A percentile compares a stretch with the other conserved stretches of the same genome.
phyloP scores from a whole-genome alignment of 2,329 filamentous ascomycete species.

The Colletotrichum sp. region DNA sequence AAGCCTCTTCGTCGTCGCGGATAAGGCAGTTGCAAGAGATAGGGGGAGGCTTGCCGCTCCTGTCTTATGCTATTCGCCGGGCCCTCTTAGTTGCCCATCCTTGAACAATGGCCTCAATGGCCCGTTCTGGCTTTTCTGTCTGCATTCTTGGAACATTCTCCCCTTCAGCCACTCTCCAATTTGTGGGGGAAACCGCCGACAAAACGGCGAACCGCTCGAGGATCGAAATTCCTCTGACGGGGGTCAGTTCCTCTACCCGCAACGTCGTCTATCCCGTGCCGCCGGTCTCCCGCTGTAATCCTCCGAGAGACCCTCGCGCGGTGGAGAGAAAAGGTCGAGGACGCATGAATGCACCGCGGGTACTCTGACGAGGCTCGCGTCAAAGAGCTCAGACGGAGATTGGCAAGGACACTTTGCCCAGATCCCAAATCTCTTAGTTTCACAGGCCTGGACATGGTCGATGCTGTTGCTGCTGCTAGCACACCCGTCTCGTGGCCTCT shows the following conservation, averaged over 20 bases:
- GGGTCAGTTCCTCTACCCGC: neutral
- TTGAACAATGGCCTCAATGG: neutral
- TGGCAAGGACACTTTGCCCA: neutral
- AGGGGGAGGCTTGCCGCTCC: neutral
- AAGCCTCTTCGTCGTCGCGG: constrained; percentile 8
- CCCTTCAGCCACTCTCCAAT: neutral
- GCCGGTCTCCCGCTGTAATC: neutral
- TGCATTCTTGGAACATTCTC: constrained; percentile 12
- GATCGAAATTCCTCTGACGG: neutral
- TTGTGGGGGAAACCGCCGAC: neutral
- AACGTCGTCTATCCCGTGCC: constrained; percentile 3
- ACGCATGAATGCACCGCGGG: constrained; percentile 8
- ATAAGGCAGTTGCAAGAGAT: constrained; percentile 18
- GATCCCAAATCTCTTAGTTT: neutral
- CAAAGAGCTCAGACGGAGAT: constrained; percentile 8
- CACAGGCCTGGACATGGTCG: neutral
- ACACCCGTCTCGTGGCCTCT: neutral
- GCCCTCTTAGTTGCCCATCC: neutral
- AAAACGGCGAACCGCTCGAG: neutral
- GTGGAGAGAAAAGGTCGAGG: neutral
- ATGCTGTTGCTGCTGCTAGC: neutral
- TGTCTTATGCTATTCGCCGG: constrained; percentile 13
- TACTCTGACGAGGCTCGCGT: constrained; percentile 15
- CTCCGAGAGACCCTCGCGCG: neutral
- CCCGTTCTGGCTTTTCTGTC: neutral